Base-by-base conservation (phyloP, 202 grass and related monocot species). In the Carex arenaria region DNA sequence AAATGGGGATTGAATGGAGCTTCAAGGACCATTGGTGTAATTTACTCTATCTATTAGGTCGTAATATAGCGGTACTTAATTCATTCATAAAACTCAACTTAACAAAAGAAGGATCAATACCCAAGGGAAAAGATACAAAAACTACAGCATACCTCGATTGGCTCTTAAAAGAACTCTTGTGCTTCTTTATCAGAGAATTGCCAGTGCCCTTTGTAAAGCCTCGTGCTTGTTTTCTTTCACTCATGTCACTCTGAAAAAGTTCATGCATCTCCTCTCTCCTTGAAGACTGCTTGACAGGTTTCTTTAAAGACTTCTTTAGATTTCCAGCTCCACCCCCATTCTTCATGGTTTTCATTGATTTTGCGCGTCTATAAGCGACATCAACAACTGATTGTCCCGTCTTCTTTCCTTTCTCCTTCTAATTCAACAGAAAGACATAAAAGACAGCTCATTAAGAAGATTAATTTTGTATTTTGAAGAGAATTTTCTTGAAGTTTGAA, bases 251-350 rank as follows among this genome's bases (percentile, higher is more conserved):
- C 81, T 93, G 86, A 85, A 98, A 97, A n/a, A 97, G 80, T 9
- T 98, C 95, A 0, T 90, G 87, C 91, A 93, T 98, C 79, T 93
- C 95, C 84, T 95, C 95, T 85, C 90, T 89, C 86, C 95, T 92
- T 10, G 81, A 83, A 28, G 34, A 74, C 56, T 92, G 88, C 52
- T 89, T 91, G 82, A 81, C 90, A 28, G 83, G 34, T 43, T 84
- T 89, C 57, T 91, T 95, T 18, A 78, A 64, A 61, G 83, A 87
- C 38, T 87, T 87, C 49, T 91, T 95, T 54, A 88, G 71, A 81
- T 93, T 90, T 64, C 83, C 85, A 59, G 55, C 14, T 78, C 80
- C 84, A 78, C 80, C 20, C 18, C 77, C 91, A 19, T 64, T 91
- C 83, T 90, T 95, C 60, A 81, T 91, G 2, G 86, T 63, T 86